Base-by-base conservation (phyloP, 352 stramenopile species). In the Phytophthora idaei region DNA sequence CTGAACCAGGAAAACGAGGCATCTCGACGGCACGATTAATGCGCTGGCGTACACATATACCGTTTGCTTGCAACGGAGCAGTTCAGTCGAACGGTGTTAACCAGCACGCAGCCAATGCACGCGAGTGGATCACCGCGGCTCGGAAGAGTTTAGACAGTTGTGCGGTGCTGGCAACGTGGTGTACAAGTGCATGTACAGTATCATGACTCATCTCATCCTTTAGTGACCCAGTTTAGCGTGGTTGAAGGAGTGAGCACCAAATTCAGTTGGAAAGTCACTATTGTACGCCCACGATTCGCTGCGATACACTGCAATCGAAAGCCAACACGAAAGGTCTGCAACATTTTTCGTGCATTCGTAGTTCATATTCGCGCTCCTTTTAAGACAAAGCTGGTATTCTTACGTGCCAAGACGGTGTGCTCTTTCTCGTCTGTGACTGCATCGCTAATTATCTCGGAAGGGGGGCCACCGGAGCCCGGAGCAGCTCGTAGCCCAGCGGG, bases 401-500 rank as follows among this genome's bases (percentile, higher is more conserved):
- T 21, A 21, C 21, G 21, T 21, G 21, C 21, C 21, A 21, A 21
- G 21, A 21, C 21, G 21, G 21, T 21, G 21, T 21, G 21, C 21
- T 21, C 21, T 21, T 21, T 21, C 21, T 21, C 21, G 21, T 21
- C 31, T 34, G 31, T 5, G 7, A 34, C 7, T 34, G 31, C 31
- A 34, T 34, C 31, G 31, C 31, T 34, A 46, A 46, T 48, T 65
- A 73, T 57, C 66, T 65, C 29, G 66, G 60, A 31, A 66, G 66
- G 1, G 66, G 61, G 28, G 42, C 32, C 31, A 65, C 53, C 21
- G 59, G 53, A 29, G 53, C 42, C 11, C 48, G 51, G 31, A 74
- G 45, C 1, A 74, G 57, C 11, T 74, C 67, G 15, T 74, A 74
- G 15, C 52, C 55, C 36, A 64, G 14, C 3, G 67, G 67, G 52